These are phyloP conservation scores for Alternaria rosae DNA, from an alignment of 2,329 filamentous ascomycete species.

Conservation along the genomic window DNA sequence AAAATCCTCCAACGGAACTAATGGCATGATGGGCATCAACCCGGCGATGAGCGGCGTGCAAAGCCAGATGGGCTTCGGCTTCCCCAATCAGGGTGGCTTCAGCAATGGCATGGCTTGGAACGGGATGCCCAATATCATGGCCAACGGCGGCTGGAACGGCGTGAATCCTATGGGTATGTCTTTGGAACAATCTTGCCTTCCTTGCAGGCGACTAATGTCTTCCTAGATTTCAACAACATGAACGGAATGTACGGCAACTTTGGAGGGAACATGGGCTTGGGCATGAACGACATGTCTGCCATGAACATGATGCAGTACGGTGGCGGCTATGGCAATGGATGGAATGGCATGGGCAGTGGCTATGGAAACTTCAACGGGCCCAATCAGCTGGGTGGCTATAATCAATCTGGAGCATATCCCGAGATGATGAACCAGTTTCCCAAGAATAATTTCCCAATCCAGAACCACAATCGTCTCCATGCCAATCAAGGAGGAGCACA, in stretches of 20 bases:
- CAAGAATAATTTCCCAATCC: constrained; percentile 71
- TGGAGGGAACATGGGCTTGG: constrained; percentile 71
- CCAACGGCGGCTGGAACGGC: constrained; percentile 71
- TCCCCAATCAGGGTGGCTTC: constrained; percentile 57
- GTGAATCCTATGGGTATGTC: constrained; percentile 81
- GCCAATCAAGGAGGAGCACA: constrained; percentile 68
- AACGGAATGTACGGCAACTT: constrained; percentile 79
- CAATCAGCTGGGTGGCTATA: constrained; percentile 62
- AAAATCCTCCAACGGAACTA: constrained; percentile 24
- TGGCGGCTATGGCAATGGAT: constrained; percentile 68
- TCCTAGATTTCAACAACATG: constrained; percentile 63
- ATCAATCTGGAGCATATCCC: constrained; percentile 59
- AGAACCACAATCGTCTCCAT: constrained; percentile 78
- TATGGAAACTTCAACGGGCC: constrained; percentile 66
- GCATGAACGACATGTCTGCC: constrained; percentile 77
- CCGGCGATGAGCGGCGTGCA: constrained; percentile 39
- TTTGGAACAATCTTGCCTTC: constrained; percentile 18
- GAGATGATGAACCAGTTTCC: constrained; percentile 62
- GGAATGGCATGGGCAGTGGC: constrained; percentile 74
- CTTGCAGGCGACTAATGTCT: constrained; percentile 21
- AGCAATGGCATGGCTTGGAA: constrained; percentile 66
- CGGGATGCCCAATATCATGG: constrained; percentile 54
- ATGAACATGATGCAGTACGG: constrained; percentile 74
- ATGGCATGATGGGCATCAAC: constrained; percentile 28
- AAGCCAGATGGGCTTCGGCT: constrained; percentile 51